These are phyloP conservation scores for Neurospora crassa DNA, from an alignment of 2,329 filamentous ascomycete species.

Conservation along the genomic window DNA sequence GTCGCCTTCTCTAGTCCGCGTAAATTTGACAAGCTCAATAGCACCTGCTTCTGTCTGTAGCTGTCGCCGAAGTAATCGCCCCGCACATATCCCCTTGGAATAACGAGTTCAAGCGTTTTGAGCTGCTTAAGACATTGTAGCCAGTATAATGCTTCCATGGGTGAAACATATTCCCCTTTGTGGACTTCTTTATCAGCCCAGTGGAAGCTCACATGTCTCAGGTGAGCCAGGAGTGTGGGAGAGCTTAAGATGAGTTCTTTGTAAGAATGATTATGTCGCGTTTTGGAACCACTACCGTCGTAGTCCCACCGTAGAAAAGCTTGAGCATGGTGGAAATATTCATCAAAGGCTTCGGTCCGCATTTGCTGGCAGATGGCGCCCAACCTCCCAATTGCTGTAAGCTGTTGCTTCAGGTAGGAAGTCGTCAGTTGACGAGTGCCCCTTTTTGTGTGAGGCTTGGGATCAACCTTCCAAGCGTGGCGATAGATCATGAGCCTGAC, in stretches of 20 bases:
- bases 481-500: not conserved
- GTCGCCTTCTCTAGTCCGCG: not conserved
- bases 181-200: fast-evolving
- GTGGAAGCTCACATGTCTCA: not conserved
- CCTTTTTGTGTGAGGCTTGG: not conserved
- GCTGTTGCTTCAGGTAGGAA: not conserved
- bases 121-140: not conserved
- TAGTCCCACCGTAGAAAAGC: not conserved
- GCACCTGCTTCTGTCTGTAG: not conserved
- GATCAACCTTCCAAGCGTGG: not conserved
- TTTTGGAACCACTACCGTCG: fast-evolving
- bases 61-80: no score
- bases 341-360: not conserved
- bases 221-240: not conserved
- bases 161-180: not conserved
- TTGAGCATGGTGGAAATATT: not conserved
- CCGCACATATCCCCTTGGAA: fast-evolving
- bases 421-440: not conserved
- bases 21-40: not conserved
- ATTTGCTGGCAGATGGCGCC: not conserved
- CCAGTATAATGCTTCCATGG: not conserved
- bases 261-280: fast-evolving
- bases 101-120: not conserved
- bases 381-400: not conserved
- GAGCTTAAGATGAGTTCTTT: not conserved